Percentiles rank a stretch among this genome's conserved stretches.
These are phyloP conservation scores for Pelagomonas calceolata DNA, from an alignment of 108 stramenopile genomes.

Conservation along the genomic window DNA sequence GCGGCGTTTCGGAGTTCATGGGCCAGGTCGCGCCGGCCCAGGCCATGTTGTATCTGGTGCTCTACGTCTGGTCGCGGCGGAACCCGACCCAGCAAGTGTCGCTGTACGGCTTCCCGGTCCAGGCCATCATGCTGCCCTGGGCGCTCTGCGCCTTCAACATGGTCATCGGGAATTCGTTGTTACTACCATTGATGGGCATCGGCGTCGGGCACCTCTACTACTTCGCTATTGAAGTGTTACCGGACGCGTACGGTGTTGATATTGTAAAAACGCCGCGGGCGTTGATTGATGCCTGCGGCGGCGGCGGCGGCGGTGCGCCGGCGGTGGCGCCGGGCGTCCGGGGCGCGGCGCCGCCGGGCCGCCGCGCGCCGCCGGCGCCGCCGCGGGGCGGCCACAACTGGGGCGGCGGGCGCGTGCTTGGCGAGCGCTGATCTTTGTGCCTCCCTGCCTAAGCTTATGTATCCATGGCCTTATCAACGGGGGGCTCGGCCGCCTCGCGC, in stretches of 20 bases:
- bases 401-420: too few relatives aligned
- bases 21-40: not conserved
- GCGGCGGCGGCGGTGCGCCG: constrained; percentile 59
- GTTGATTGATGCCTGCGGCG: constrained; percentile 64
- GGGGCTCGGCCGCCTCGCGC: too few relatives aligned
- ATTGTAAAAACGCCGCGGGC: constrained; percentile 65
- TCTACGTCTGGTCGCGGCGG: constrained; percentile 70
- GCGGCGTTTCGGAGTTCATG: not conserved
- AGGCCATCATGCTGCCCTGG: constrained; percentile 70
- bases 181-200: constrained; percentile 51
- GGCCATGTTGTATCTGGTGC: constrained; percentile 55
- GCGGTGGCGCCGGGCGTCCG: constrained; percentile 13
- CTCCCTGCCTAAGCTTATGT: too few relatives aligned
- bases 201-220: constrained; percentile 69
- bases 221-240: constrained; percentile 73
- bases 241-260: constrained; percentile 65
- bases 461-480: too few relatives aligned
- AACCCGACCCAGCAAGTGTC: constrained; percentile 45
- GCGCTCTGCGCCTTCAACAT: constrained; percentile 60
- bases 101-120: constrained; percentile 71
- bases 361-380: too few relatives aligned
- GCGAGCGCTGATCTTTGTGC: too few relatives aligned
- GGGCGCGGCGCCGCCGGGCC: too few relatives aligned
- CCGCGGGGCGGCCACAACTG: too few relatives aligned
- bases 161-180: constrained; percentile 51